A percentile compares a stretch with the other conserved stretches of the same genome.
These are phyloP conservation scores for Wickerhamiella allomyrinae DNA, from an alignment of 805 yeast genomes.

Conservation along the genomic window DNA sequence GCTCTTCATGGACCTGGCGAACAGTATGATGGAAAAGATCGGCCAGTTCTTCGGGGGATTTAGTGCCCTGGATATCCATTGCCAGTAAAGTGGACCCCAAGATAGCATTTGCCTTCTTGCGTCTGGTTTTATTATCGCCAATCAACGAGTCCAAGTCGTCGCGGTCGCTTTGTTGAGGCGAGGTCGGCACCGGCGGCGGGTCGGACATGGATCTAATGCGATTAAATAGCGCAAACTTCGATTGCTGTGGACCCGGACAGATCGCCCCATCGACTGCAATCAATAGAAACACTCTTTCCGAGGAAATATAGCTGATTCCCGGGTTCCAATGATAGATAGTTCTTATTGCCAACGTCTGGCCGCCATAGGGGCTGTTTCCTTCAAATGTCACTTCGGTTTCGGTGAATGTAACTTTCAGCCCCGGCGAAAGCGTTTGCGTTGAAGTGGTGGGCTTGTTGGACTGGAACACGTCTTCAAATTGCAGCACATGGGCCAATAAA, in stretches of 20 bases:
- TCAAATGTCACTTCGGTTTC: background rate
- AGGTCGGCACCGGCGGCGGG: background rate
- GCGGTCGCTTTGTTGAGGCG: background rate
- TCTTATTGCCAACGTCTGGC: background rate
- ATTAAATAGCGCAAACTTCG: background rate
- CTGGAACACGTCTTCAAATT: background rate
- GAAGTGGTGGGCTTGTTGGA: background rate
- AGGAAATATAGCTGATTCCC: conserved; percentile 5
- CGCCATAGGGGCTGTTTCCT: background rate
- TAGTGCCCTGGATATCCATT: background rate
- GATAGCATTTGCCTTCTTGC: conserved; percentile 7
- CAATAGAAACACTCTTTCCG: conserved; percentile 4
- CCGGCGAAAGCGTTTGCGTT: background rate
- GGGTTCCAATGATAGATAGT: conserved; percentile 8
- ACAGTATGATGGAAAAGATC: conserved; percentile 10
- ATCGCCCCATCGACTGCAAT: conserved; percentile 5
- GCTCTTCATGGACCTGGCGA: background rate
- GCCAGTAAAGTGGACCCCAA: conserved; percentile 1
- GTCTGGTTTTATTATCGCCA: conserved; percentile 5
- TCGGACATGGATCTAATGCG: background rate
- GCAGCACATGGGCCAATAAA: conserved; percentile 14
- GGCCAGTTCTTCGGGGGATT: conserved; percentile 8
- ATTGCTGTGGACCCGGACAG: background rate
- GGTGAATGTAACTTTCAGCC: background rate
- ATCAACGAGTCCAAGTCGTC: conserved; percentile 6